Evolutionary conservation across 2,329 filamentous ascomycete species (phyloP).

Genomic region (Xylaria multiplex): DNA sequence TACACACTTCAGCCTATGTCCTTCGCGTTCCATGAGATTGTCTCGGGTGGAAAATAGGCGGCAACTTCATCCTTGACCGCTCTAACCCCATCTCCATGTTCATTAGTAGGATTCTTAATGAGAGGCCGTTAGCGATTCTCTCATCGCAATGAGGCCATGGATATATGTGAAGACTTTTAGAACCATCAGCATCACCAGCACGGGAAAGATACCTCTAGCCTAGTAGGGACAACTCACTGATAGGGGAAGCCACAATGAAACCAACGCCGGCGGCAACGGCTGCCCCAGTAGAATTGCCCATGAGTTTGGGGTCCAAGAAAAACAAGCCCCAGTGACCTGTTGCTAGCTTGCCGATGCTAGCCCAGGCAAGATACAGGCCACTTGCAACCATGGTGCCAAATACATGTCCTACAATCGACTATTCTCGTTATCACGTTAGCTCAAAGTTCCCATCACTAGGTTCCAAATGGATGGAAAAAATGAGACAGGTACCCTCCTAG

Average conservation of each 20-base stretch:
- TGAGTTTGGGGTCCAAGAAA: constrained; percentile 59
- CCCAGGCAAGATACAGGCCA: constrained; percentile 61
- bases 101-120: constrained; percentile 21
- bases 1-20: not conserved
- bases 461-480: not conserved
- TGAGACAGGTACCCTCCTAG: not conserved
- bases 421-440: constrained; percentile 16
- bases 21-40: not conserved
- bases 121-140: constrained; percentile 53
- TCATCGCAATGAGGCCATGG: constrained; percentile 61
- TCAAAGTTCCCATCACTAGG: not conserved
- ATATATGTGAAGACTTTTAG: constrained; percentile 58
- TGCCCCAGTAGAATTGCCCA: constrained; percentile 55
- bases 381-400: constrained; percentile 55
- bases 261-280: constrained; percentile 57
- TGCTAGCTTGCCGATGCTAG: constrained; percentile 57
- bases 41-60: not conserved
- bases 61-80: not conserved
- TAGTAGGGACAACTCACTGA: constrained; percentile 53
- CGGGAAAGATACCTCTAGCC: not conserved
- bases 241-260: constrained; percentile 57
- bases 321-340: constrained; percentile 61
- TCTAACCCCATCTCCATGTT: not conserved
- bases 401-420: constrained; percentile 59
- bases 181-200: constrained; percentile 36